A percentile compares a stretch with the other conserved stretches of the same genome.
phyloP scores from a whole-genome alignment of 2,329 filamentous ascomycete genomes.

The Alternaria sp. region DNA sequence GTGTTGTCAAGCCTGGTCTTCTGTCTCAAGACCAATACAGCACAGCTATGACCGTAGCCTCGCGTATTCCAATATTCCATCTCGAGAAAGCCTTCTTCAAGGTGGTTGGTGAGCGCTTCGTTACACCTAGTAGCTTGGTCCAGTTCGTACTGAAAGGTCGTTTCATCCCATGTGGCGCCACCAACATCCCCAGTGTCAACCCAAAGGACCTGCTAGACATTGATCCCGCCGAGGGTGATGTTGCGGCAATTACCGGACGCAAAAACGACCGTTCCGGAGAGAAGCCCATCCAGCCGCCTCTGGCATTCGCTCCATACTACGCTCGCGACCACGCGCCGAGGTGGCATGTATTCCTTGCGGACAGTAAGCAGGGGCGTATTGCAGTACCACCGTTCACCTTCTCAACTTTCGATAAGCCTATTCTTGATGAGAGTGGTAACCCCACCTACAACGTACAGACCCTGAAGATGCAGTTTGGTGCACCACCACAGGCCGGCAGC shows the following conservation, averaged over 20 bases:
- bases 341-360: constrained; percentile 95
- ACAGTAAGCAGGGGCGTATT: constrained; percentile 93
- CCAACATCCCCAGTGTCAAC: constrained; percentile 76
- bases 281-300: constrained; percentile 75
- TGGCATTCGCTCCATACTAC: constrained; percentile 91
- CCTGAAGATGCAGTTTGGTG: constrained; percentile 95
- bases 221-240: constrained; percentile 90
- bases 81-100: constrained; percentile 98
- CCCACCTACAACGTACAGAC: constrained; percentile 97
- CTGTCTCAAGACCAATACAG: constrained; percentile 80
- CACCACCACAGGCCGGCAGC: constrained; percentile 87
- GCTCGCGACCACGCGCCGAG: constrained; percentile 86
- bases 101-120: constrained; percentile 90
- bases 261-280: constrained; percentile 72
- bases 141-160: constrained; percentile 95
- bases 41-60: constrained; percentile 76
- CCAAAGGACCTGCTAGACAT: constrained; percentile 85
- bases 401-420: constrained; percentile 86
- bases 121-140: constrained; percentile 91
- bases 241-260: constrained; percentile 83
- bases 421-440: constrained; percentile 79
- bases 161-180: constrained; percentile 85
- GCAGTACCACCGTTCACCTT: constrained; percentile 98
- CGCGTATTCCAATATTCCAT: constrained; percentile 82
- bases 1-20: constrained; percentile 74